phyloP scores from a whole-genome alignment of 371 early-diverging fungal species.

The Dentiscutata heterogama region DNA sequence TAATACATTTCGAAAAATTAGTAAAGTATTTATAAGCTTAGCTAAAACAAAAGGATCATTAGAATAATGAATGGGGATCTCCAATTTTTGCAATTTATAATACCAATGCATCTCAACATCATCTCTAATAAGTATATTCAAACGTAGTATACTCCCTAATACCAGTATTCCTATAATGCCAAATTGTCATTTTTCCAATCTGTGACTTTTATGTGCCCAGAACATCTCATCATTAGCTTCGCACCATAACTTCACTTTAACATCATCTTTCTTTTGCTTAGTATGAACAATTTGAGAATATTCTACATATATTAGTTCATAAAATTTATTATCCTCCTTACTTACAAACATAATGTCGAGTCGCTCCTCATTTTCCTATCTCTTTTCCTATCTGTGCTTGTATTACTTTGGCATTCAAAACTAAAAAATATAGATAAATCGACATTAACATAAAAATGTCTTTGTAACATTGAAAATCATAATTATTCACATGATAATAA shows the following conservation, averaged over 20 bases:
- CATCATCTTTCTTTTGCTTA: slow-evolving; percentile 23
- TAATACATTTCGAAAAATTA: not conserved
- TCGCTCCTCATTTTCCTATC: not conserved
- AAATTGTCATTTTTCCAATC: slow-evolving; percentile 25
- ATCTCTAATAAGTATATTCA: slow-evolving; percentile 32
- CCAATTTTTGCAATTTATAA: slow-evolving; percentile 3
- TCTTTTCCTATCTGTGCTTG: slow-evolving; percentile 23
- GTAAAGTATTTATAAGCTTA: not conserved
- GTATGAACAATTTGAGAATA: slow-evolving; percentile 17
- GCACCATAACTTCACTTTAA: slow-evolving; percentile 24
- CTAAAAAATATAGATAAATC: slow-evolving; percentile 25
- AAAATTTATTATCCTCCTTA: slow-evolving; percentile 2
- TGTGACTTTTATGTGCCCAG: slow-evolving; percentile 32
- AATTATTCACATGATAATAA: slow-evolving; percentile 18
- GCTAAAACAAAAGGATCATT: not conserved
- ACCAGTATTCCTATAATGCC: slow-evolving; percentile 22
- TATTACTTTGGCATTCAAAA: slow-evolving; percentile 16
- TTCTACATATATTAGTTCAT: slow-evolving; percentile 35
- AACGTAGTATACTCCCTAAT: not conserved
- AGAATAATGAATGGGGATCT: not conserved
- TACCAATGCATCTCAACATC: slow-evolving; percentile 19
- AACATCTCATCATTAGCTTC: slow-evolving; percentile 37
- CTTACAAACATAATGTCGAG: slow-evolving; percentile 36
- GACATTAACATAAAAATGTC: not conserved
- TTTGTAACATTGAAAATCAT: not conserved